Evolutionary conservation across 2,329 filamentous ascomycete genomes (phyloP), one percentile per base, ranked within the genome.

Genomic region (Fusarium subtropicale): DNA sequence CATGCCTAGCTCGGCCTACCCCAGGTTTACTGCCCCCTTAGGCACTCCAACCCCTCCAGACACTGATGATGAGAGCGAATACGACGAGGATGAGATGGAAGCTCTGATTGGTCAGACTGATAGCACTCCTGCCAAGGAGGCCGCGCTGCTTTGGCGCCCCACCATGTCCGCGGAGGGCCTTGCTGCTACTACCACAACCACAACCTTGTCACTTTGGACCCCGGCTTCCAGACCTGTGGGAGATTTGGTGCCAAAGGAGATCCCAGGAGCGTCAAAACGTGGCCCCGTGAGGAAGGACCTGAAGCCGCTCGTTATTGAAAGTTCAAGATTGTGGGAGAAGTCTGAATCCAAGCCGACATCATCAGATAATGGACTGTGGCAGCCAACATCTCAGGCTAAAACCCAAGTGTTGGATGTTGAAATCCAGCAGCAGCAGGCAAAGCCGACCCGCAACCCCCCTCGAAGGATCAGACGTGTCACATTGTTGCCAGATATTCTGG

Each of bases 401-500:
- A 51, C 61, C 36, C 56, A 53, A 55, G 68, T 60, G 60, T 56
- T 56, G 48, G 71, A 70, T 59, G 64, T 62, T 20, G 45, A 63
- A 42, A 52, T 56, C 46, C 68, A 64, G 26, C 84, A 51, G 20
- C 84, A 50, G 48, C 33, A 85, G 12, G 83, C 83, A 16, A 69
- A 85, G 12, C 83, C 83, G 4, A 86, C 85, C 3, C 82, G 85
- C 59, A 83, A 84, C 46, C 88, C 88, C 16, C 83, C 84, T 16
- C 81, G 88, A 44, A 84, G 82, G 56, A 87, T 79, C 73, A 87
- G 81, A 76, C 85, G 87, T 42, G 78, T 88, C n/a, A 88, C 87
- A 10, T 75, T 84, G 46, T 82, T 91, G 7, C 87, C 88, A 16
- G 88, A 90, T 74, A 90, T 90, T 63, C 74, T 89, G 34, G 88